These are phyloP conservation scores for Carex cristatella DNA, from an alignment of 176 grass and related monocot species.

Conservation along the genomic window DNA sequence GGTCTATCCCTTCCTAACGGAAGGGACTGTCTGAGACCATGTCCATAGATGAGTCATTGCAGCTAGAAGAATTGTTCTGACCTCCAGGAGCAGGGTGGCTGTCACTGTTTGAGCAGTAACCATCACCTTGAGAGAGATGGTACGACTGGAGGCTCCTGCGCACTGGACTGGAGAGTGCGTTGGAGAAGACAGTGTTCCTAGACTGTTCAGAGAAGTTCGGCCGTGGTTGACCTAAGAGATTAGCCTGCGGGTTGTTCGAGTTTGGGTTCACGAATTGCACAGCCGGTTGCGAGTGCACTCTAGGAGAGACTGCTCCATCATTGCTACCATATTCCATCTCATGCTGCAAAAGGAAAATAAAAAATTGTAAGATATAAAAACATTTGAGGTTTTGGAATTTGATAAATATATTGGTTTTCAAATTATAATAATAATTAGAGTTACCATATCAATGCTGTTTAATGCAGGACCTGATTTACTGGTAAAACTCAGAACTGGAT, in stretches of 20 bases:
- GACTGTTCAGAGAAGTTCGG: constrained; percentile 45
- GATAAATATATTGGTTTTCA: constrained; percentile 4
- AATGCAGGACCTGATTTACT: not conserved
- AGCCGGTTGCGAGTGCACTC: constrained; percentile 38
- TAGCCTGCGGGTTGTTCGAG: constrained; percentile 29
- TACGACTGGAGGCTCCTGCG: constrained; percentile 56
- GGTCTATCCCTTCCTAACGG: constrained; percentile 7
- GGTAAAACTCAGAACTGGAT: not conserved
- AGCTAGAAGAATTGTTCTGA: constrained; percentile 45
- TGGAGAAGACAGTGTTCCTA: constrained; percentile 68
- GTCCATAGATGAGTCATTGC: constrained; percentile 75
- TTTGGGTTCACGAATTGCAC: constrained; percentile 40
- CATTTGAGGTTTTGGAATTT: constrained; percentile 2
- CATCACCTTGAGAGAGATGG: constrained; percentile 48
- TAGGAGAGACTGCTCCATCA: constrained; percentile 54
- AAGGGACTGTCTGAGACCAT: constrained; percentile 59
- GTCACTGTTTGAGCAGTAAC: constrained; percentile 45
- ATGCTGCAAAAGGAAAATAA: constrained; percentile 41
- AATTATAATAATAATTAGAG: not conserved
- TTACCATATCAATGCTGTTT: not conserved
- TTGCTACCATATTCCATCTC: constrained; percentile 71
- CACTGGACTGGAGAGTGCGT: constrained; percentile 59
- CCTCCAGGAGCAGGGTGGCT: constrained; percentile 29
- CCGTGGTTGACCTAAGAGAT: constrained; percentile 35
- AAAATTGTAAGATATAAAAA: not conserved